A percentile compares a stretch with the other conserved stretches of the same genome.
phyloP scores from a whole-genome alignment of 2,329 filamentous ascomycete genomes.

The Rasamsonia emersonii region DNA sequence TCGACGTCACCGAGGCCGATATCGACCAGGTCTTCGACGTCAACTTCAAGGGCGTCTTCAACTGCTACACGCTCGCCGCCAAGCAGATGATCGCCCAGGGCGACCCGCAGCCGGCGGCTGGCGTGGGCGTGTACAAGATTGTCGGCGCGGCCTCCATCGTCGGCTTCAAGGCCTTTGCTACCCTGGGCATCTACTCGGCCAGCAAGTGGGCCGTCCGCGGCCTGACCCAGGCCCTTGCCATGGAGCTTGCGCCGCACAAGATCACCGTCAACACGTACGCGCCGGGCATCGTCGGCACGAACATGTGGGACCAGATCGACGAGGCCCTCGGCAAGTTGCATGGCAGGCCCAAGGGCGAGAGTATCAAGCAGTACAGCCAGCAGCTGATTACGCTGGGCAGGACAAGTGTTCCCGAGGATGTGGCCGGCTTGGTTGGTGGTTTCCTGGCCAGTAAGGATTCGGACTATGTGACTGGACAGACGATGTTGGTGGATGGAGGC shows the following conservation, averaged over 20 bases:
- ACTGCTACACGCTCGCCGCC: slow-evolving; percentile 56
- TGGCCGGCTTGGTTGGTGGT: slow-evolving; percentile 50
- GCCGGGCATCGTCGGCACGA: slow-evolving; percentile 58
- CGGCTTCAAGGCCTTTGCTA: slow-evolving; percentile 50
- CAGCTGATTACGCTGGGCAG: slow-evolving; percentile 51
- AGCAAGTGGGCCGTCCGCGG: slow-evolving; percentile 61
- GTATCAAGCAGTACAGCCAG: slow-evolving; percentile 46
- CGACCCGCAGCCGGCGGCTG: slow-evolving; percentile 23
- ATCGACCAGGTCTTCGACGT: slow-evolving; percentile 53
- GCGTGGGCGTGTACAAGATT: slow-evolving; percentile 34
- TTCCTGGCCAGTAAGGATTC: slow-evolving; percentile 52
- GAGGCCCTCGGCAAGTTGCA: slow-evolving; percentile 46
- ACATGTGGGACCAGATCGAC: slow-evolving; percentile 63
- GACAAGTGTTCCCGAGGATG: slow-evolving; percentile 54
- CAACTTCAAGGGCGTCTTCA: slow-evolving; percentile 57
- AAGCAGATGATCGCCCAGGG: slow-evolving; percentile 58
- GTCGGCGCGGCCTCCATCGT: slow-evolving; percentile 49
- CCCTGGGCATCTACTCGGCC: slow-evolving; percentile 55
- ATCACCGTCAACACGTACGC: slow-evolving; percentile 62
- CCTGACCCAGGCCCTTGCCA: slow-evolving; percentile 57
- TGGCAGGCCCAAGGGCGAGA: slow-evolving; percentile 45
- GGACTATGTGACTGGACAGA: slow-evolving; percentile 60
- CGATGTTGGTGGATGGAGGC: slow-evolving; percentile 53
- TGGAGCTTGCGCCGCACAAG: slow-evolving; percentile 55
- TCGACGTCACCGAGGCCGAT: slow-evolving; percentile 51